Evolutionary conservation across 2,329 filamentous ascomycete genomes (phyloP), one percentile per base, ranked within the genome.

Genomic region (Cladosporium sp.): DNA sequence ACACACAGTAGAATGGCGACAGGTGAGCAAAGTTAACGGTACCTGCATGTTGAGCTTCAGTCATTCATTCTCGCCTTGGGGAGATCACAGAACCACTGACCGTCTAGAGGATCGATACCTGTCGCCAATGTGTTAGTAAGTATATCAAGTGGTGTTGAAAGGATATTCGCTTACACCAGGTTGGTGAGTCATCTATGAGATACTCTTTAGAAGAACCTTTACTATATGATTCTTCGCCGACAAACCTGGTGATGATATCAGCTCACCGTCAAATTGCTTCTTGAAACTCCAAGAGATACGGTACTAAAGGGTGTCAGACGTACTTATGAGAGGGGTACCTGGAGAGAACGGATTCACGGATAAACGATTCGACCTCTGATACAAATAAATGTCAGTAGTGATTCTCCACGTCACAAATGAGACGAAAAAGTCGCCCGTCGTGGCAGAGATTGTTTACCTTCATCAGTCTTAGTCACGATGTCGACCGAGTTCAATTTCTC

Each of bases 1-100:
- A 89, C 42, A 91, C 85, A 71, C 89, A 91, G 74, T 89, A 91
- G 85, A 90, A 90, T 58, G 87, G 87, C 68, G 90, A 90, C 5
- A 90, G 79, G 70, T 91, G 89, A 28, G 88, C 89, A 74, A 88
- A 91, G 76, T 91, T 91, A 59, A 91, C 87, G 3, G 89, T 91
- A 42, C 80, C 78, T 79, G 25, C 15, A n/a, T 6, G 10, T 22
- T n/a, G 34, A 48, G 15, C 22, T 5, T 45, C 13, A 45, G 15
- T 45, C 4, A 5, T 4, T 6, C 7, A 1, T 45, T 5, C 13
- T 45, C 4, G 6, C 3, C 17, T n/a, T 3, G 3, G 2, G 8
- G 10, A 10, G 2, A 5, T 17, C 13, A 4, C 1, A 5, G 7
- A 24, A 4, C 8, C 17, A 58, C 61, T 49, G 71, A 76, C 87